Conservation (phyloP, 208 protist genomes). For the Leishmania aethiopica region DNA sequence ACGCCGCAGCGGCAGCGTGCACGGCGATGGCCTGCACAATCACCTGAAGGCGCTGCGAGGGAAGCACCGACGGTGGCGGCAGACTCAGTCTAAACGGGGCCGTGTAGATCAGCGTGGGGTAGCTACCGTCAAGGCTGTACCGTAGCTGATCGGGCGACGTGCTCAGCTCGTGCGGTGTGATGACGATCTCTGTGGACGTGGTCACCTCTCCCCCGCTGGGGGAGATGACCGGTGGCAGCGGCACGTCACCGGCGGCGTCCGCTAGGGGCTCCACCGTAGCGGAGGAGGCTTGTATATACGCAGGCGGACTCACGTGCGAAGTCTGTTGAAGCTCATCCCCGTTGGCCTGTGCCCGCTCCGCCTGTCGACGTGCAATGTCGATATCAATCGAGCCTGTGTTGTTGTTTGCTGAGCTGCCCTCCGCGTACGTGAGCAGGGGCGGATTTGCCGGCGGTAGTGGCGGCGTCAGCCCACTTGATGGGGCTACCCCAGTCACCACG, state of each 20-base stretch:
- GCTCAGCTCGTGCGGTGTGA: slow-evolving; percentile 55
- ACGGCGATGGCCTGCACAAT: slow-evolving; percentile 61
- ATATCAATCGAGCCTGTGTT: slow-evolving; percentile 26
- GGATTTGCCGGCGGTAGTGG: not conserved
- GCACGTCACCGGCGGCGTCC: not conserved
- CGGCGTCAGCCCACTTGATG: not conserved
- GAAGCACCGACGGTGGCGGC: slow-evolving; percentile 33
- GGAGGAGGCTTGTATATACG: not conserved
- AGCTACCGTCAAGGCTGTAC: slow-evolving; percentile 82
- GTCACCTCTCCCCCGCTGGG: slow-evolving; percentile 69
- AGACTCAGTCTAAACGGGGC: slow-evolving; percentile 75
- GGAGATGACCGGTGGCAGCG: slow-evolving; percentile 54
- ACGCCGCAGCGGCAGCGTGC: not conserved
- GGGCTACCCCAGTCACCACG: slow-evolving; percentile 23
- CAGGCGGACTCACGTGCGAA: slow-evolving; percentile 3
- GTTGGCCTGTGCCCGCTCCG: slow-evolving; percentile 6
- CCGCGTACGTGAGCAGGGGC: not conserved
- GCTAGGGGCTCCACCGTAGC: slow-evolving; percentile 7
- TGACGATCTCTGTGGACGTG: slow-evolving; percentile 66
- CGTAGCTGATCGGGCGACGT: slow-evolving; percentile 62
- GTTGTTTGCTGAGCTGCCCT: not conserved
- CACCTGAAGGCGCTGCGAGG: slow-evolving; percentile 32
- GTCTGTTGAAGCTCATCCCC: not conserved
- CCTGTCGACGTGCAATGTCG: slow-evolving; percentile 17
- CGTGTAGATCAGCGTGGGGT: slow-evolving; percentile 74